Conservation (phyloP, 179 eudicot species). For the Camellia oleifera region DNA sequence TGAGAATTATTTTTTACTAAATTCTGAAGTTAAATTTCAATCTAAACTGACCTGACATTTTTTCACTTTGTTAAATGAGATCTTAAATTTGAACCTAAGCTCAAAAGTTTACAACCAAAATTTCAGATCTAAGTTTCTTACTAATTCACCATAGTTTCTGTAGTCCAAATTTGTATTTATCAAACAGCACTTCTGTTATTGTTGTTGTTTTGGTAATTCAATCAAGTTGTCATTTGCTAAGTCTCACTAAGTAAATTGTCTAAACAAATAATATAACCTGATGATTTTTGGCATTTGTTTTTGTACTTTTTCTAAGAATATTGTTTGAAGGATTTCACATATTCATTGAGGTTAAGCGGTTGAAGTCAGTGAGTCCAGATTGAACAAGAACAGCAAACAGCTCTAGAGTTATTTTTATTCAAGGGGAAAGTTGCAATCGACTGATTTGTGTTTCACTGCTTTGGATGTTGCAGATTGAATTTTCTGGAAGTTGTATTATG, state of each 20-base stretch:
- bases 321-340: too few species aligned
- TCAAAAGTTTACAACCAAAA: too few species aligned
- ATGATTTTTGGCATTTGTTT: too few species aligned
- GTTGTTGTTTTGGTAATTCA: too few species aligned
- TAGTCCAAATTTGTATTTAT: background rate
- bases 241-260: too few species aligned
- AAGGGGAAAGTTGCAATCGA: background rate
- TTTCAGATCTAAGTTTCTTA: too few species aligned
- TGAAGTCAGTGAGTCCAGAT: too few species aligned
- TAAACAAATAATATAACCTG: too few species aligned
- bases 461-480: constrained; percentile 23
- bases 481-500: constrained; percentile 37
- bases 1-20: background rate
- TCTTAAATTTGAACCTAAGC: background rate
- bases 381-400: background rate
- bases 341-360: too few species aligned
- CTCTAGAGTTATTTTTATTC: background rate
- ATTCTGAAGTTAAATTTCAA: background rate
- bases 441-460: background rate
- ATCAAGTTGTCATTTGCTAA: too few species aligned
- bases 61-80: background rate
- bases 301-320: too few species aligned
- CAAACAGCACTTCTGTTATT: background rate
- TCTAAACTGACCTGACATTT: background rate
- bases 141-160: background rate